Conservation (phyloP, 1,284 basidiomycete genomes). For the Melampsora occidentalis region DNA sequence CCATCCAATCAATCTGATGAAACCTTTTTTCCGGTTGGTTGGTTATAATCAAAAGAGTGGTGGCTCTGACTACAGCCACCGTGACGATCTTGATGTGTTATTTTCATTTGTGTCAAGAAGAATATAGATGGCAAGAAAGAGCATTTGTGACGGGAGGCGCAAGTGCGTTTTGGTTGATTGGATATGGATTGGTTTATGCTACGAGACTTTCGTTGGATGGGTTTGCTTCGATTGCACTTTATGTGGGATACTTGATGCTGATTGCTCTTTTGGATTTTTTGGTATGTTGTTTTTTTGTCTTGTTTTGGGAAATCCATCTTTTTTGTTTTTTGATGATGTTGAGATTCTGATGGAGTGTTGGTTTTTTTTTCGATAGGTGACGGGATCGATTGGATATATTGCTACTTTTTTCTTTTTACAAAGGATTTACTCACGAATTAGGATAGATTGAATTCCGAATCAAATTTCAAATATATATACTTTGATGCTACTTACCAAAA, state of each 20-base stretch:
- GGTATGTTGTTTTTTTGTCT: slow-evolving; percentile 65
- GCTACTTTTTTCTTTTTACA: slow-evolving; percentile 82
- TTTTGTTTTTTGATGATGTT: slow-evolving; percentile 3
- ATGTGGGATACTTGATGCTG: slow-evolving; percentile 84
- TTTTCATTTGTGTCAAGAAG: slow-evolving; percentile 89
- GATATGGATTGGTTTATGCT: slow-evolving; percentile 69
- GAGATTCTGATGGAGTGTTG: slow-evolving; percentile 11
- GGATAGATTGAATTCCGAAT: slow-evolving; percentile 54
- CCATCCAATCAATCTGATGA: too few species aligned
- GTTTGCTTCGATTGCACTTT: slow-evolving; percentile 77
- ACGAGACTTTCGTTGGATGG: slow-evolving; percentile 79
- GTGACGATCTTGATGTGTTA: slow-evolving; percentile 70
- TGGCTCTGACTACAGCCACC: slow-evolving; percentile 81
- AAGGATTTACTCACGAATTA: slow-evolving; percentile 68
- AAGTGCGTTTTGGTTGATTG: slow-evolving; percentile 85
- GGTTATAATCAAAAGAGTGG: slow-evolving; percentile 62
- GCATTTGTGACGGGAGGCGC: slow-evolving; percentile 92
- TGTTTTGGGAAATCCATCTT: slow-evolving; percentile 44
- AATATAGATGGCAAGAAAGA: slow-evolving; percentile 97
- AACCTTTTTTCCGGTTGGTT: neutral
- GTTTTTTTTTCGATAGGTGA: slow-evolving; percentile 38
- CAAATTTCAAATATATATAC: neutral
- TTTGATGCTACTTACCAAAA: too few species aligned
- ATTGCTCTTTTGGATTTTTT: slow-evolving; percentile 81
- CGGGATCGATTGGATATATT: slow-evolving; percentile 79